Evolutionary conservation across 768 basidiomycete species (phyloP).

Genomic region (Tricholoma sp.): DNA sequence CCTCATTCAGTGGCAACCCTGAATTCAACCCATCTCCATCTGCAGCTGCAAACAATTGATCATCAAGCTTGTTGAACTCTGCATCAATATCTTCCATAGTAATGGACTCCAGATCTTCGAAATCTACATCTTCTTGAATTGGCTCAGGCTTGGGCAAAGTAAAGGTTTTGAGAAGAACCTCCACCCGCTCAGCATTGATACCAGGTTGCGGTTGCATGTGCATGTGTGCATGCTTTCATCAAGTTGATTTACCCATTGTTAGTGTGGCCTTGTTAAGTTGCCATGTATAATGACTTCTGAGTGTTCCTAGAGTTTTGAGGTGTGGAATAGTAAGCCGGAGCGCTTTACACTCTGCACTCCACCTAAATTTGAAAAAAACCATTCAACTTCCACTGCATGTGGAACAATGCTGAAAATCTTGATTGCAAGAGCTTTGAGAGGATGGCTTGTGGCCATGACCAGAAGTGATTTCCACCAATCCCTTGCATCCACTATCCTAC

Average conservation of each 20-base stretch:
- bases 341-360: slow-evolving; percentile 15
- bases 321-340: slow-evolving; percentile 14
- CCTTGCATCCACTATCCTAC: too few relatives aligned
- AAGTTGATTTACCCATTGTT: slow-evolving; percentile 6
- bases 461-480: too few relatives aligned
- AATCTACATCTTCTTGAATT: too few relatives aligned
- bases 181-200: slow-evolving; percentile 8
- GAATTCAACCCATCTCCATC: too few relatives aligned
- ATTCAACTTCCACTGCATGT: slow-evolving; percentile 20
- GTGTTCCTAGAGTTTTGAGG: slow-evolving; percentile 13
- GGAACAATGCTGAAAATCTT: neutral
- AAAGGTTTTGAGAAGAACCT: neutral
- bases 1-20: too few relatives aligned
- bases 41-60: too few relatives aligned
- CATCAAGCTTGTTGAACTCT: too few relatives aligned
- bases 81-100: too few relatives aligned
- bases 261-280: neutral
- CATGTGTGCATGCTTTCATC: slow-evolving; percentile 16
- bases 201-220: slow-evolving; percentile 12
- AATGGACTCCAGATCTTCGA: too few relatives aligned
- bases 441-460: neutral
- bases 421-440: neutral
- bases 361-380: neutral
- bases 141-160: too few relatives aligned
- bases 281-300: slow-evolving; percentile 12